A percentile compares a stretch with the other conserved stretches of the same genome.
phyloP scores from a whole-genome alignment of 495 filamentous ascomycete genomes.

The Tetracladium marchalianum region DNA sequence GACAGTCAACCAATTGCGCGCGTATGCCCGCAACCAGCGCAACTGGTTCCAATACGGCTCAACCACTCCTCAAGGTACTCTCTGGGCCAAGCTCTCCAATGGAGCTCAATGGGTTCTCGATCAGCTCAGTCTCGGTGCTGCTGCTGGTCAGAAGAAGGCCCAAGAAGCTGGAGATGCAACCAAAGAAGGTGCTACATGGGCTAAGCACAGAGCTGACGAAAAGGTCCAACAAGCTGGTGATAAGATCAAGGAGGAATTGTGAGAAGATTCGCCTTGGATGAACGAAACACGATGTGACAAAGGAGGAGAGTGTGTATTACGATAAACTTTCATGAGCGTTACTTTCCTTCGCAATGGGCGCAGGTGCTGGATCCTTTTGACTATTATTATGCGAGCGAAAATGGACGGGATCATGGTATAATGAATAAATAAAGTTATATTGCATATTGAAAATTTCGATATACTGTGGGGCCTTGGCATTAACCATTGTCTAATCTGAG shows the following conservation, averaged over 20 bases:
- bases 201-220: constrained; percentile 23
- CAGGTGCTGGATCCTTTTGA: too few species aligned
- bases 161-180: constrained; percentile 17
- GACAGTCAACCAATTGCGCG: constrained; percentile 50
- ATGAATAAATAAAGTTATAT: too few species aligned
- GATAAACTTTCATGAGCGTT: too few species aligned
- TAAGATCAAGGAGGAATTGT: constrained; percentile 22
- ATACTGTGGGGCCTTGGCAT: too few species aligned
- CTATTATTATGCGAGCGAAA: too few species aligned
- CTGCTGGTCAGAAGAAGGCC: constrained; percentile 50
- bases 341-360: too few species aligned
- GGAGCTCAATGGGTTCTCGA: constrained; percentile 29
- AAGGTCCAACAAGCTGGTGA: constrained; percentile 23
- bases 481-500: too few species aligned
- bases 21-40: constrained; percentile 58
- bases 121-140: constrained; percentile 50
- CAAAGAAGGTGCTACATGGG: constrained; percentile 20
- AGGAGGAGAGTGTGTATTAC: too few species aligned
- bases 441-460: too few species aligned
- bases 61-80: constrained; percentile 49
- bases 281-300: background rate
- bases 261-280: background rate
- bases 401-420: too few species aligned
- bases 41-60: constrained; percentile 75
- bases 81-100: constrained; percentile 53